Evolutionary conservation across 768 basidiomycete species (phyloP).

Genomic region (Collybia mongolica): DNA sequence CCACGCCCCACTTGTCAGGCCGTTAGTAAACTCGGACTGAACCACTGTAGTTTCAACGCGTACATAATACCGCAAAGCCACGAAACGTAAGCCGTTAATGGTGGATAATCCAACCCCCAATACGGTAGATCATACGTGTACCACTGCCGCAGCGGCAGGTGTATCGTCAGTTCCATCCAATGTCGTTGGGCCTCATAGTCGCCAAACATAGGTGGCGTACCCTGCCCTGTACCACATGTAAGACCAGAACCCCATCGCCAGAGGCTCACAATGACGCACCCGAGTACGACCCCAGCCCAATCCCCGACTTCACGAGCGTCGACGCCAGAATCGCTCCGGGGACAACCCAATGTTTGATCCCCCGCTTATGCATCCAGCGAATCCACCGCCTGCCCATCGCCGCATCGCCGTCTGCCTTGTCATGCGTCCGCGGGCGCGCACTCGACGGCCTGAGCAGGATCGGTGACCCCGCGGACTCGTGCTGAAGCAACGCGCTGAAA

Average conservation of each 20-base stretch:
- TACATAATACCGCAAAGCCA: conserved; percentile 81
- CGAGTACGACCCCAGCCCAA: conserved; percentile 80
- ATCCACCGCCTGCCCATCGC: conserved; percentile 63
- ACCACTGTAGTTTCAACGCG: conserved; percentile 22
- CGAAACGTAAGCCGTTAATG: conserved; percentile 86
- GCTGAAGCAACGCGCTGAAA: conserved; percentile 43
- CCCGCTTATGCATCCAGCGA: conserved; percentile 77
- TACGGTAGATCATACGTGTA: conserved; percentile 87
- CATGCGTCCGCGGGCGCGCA: conserved; percentile 13
- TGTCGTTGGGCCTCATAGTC: conserved; percentile 94
- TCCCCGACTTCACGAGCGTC: conserved; percentile 60
- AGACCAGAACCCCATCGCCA: not conserved
- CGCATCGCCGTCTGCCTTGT: conserved; percentile 21
- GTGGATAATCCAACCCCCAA: conserved; percentile 96
- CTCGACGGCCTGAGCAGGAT: not conserved
- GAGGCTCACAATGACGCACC: conserved; percentile 48
- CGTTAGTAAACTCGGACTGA: not conserved
- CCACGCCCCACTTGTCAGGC: conserved; percentile 28
- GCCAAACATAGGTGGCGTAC: conserved; percentile 80
- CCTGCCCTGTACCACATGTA: conserved; percentile 45
- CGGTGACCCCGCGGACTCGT: conserved; percentile 17
- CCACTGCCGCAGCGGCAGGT: conserved; percentile 76
- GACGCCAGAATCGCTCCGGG: conserved; percentile 54
- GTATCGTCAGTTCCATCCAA: conserved; percentile 90
- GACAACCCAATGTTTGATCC: conserved; percentile 57